Percentiles rank a stretch among this genome's conserved stretches.
Conservation (phyloP, 1,139 yeast genomes). For the Starmera stellimalicola region DNA sequence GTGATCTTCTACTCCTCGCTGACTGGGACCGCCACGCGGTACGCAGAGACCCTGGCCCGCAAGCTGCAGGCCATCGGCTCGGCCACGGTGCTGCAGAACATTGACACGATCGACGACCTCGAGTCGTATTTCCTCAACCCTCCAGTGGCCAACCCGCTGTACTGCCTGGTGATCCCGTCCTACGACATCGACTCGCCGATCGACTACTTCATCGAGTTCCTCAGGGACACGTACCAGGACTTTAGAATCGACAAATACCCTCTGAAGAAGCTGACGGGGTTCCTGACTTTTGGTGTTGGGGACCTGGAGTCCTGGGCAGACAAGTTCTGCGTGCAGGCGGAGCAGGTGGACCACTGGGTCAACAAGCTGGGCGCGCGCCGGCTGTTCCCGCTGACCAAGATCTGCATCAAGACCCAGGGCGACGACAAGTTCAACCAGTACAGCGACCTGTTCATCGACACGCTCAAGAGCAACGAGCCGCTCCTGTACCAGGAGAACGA, state of each 20-base stretch:
- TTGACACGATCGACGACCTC: constrained; percentile 78
- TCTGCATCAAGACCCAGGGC: constrained; percentile 70
- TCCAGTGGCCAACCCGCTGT: constrained; percentile 44
- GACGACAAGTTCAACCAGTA: constrained; percentile 56
- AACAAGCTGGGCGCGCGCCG: constrained; percentile 82
- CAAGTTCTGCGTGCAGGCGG: constrained; percentile 83
- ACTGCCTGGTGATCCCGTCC: constrained; percentile 74
- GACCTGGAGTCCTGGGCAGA: constrained; percentile 83
- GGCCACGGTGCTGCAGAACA: constrained; percentile 48
- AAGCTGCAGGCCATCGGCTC: constrained; percentile 26
- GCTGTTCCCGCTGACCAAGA: constrained; percentile 74
- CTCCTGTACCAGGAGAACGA: constrained; percentile 40
- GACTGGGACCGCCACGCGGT: constrained; percentile 71
- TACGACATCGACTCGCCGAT: constrained; percentile 90
- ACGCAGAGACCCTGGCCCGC: constrained; percentile 41
- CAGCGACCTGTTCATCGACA: constrained; percentile 49
- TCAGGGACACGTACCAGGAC: constrained; percentile 75
- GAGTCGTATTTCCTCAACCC: constrained; percentile 73
- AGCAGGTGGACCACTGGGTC: constrained; percentile 61
- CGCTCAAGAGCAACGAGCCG: constrained; percentile 60
- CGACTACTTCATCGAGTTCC: constrained; percentile 75
- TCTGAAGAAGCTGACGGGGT: constrained; percentile 57
- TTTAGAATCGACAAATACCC: constrained; percentile 83
- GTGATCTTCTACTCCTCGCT: constrained; percentile 74
- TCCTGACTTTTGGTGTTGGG: constrained; percentile 80